phyloP scores from a whole-genome alignment of 805 yeast species.

The Hanseniaspora occidentalis region DNA sequence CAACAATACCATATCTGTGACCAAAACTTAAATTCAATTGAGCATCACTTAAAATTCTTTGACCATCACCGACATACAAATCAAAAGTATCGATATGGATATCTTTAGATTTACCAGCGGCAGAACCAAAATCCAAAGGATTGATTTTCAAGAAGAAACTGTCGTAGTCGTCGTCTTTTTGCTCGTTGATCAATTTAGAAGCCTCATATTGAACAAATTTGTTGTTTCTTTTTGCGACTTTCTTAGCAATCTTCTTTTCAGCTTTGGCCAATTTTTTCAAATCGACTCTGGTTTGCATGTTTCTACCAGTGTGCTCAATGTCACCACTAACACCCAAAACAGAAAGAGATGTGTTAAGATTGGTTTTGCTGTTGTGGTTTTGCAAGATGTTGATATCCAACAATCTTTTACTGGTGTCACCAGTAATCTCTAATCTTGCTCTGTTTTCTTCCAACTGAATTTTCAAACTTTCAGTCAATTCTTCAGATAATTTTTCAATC shows the following conservation, averaged over 20 bases:
- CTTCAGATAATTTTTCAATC: slow-evolving; percentile 35
- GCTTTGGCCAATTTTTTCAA: slow-evolving; percentile 95
- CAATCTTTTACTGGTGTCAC: slow-evolving; percentile 81
- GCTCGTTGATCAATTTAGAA: slow-evolving; percentile 67
- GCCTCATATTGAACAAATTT: slow-evolving; percentile 84
- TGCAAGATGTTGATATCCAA: slow-evolving; percentile 65
- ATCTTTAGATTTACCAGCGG: slow-evolving; percentile 96
- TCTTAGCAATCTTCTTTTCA: slow-evolving; percentile 92
- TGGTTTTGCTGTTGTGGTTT: slow-evolving; percentile 50
- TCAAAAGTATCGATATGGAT: slow-evolving; percentile 89
- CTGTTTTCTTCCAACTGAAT: slow-evolving; percentile 51
- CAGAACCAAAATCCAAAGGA: slow-evolving; percentile 81
- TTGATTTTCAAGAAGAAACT: slow-evolving; percentile 90
- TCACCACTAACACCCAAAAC: slow-evolving; percentile 68
- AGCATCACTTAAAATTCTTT: slow-evolving; percentile 82
- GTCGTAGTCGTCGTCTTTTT: slow-evolving; percentile 61
- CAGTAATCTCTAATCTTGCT: slow-evolving; percentile 64
- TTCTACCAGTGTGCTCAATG: slow-evolving; percentile 83
- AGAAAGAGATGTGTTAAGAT: slow-evolving; percentile 63
- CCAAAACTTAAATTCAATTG: slow-evolving; percentile 81
- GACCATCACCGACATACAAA: slow-evolving; percentile 90
- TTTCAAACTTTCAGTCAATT: slow-evolving; percentile 35
- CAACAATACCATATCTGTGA: slow-evolving; percentile 92
- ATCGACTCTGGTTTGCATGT: slow-evolving; percentile 89
- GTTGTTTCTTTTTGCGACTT: slow-evolving; percentile 79